Percentiles rank a stretch among this genome's conserved stretches.
phyloP scores from a whole-genome alignment of 768 basidiomycete species.

The Inosperma sp. region DNA sequence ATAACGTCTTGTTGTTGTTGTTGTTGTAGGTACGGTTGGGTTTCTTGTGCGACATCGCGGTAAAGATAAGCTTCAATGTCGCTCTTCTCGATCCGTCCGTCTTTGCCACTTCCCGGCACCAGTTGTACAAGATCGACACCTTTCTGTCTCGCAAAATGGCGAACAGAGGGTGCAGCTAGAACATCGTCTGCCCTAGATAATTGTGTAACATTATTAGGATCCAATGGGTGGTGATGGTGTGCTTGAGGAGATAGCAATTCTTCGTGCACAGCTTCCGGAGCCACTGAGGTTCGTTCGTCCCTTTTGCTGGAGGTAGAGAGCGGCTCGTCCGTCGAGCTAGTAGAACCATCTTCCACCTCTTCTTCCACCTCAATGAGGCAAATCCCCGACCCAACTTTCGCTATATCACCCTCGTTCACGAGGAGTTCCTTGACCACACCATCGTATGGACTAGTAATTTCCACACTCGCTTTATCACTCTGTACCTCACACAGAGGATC shows the following conservation, averaged over 20 bases:
- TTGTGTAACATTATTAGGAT: conserved; percentile 44
- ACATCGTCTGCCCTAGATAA: not conserved
- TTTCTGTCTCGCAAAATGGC: conserved; percentile 67
- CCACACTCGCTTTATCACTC: conserved; percentile 87
- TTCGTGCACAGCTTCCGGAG: conserved; percentile 14
- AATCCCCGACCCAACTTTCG: conserved; percentile 74
- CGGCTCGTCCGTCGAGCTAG: conserved; percentile 17
- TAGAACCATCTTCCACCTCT: conserved; percentile 32
- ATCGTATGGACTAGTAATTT: conserved; percentile 84
- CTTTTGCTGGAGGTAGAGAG: conserved; percentile 5
- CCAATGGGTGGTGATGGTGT: conserved; percentile 50
- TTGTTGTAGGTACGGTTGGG: conserved; percentile 12
- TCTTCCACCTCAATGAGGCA: conserved; percentile 81
- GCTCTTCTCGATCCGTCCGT: conserved; percentile 67
- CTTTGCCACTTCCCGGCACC: conserved; percentile 66
- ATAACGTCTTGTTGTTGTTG: conserved; percentile 42
- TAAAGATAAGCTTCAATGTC: conserved; percentile 66
- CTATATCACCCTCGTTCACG: conserved; percentile 77
- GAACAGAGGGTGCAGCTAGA: conserved; percentile 72
- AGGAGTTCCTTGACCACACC: conserved; percentile 69
- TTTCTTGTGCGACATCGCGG: conserved; percentile 12
- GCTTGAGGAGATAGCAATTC: conserved; percentile 11
- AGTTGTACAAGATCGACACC: conserved; percentile 56
- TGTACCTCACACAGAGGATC: conserved; percentile 81
- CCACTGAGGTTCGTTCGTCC: not conserved